Evolutionary conservation across 2,329 filamentous ascomycete genomes (phyloP), one percentile per base, ranked within the genome.

Genomic region (Fusarium sp.): DNA sequence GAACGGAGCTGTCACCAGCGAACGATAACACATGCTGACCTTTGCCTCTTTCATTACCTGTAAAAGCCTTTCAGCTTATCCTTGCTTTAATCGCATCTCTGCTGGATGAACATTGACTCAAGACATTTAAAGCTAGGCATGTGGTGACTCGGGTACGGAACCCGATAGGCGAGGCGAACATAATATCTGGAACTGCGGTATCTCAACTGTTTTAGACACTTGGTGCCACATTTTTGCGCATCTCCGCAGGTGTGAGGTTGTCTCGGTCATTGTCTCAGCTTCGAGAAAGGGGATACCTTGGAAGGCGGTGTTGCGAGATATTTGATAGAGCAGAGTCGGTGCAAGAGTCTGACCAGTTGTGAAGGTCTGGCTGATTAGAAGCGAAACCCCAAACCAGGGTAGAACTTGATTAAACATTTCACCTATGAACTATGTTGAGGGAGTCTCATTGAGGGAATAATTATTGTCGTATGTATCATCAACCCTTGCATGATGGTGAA

Each of bases 1-100:
- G 7, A 71, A 64, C 25, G 18, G 60, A 40, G 27, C 16, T 64
- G 35, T 33, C 50, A 54, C 50, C 50, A 33, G 50, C 50, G 7
- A 54, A 54, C 6, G n/a, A 33, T 3, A 54, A 54, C 8, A 20
- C 11, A 2, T 7, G 16, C 25, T 29, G 25, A 52, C 18, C 11
- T 52, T 54, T 9, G 50, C 50, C 27, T 20, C 27, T 33, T 54
- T 3, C 6, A 20, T n/a, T n/a, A 31, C 11, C 7, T 5, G 50
- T 20, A 3, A 29, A 31, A 54, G 50, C 13, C 11, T 14, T 33
- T 54, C n/a, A 6, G 27, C 7, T 20, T 13, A n/a, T 14, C 27
- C 27, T 31, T 18, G 6, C n/a, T 31, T 20, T 4, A 13, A 52
- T n/a, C 27, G 18, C 25, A 20, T n/a, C 18, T 20, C 27, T n/a